phyloP scores from a whole-genome alignment of 306 rosid genomes.

The Prunus salicina region DNA sequence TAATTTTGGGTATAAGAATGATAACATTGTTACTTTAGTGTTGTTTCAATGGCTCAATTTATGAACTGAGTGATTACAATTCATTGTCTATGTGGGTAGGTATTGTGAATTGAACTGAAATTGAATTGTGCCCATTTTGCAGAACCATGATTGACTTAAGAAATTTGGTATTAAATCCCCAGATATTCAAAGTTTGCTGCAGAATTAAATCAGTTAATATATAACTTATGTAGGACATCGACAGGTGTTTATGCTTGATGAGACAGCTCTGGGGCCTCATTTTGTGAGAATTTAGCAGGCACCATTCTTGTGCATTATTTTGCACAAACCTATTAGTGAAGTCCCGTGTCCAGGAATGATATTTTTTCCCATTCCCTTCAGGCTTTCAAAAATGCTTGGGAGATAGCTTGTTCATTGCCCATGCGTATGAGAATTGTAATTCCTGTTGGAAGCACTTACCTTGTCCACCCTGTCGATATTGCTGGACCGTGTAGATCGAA shows the following conservation, averaged over 20 bases:
- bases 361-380: slow-evolving; percentile 18
- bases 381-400: slow-evolving; percentile 74
- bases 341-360: not conserved
- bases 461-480: slow-evolving; percentile 60
- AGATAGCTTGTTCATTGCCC: slow-evolving; percentile 56
- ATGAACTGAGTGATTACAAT: not conserved
- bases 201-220: not conserved
- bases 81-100: not conserved
- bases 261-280: not conserved
- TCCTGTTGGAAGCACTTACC: slow-evolving; percentile 52
- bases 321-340: not conserved
- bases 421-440: slow-evolving; percentile 34
- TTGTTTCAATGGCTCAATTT: not conserved
- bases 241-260: not conserved
- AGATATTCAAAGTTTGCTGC: not conserved
- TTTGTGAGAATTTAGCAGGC: not conserved
- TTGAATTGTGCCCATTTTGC: not conserved
- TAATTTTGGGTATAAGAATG: no score
- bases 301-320: not conserved
- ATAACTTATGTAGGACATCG: not conserved
- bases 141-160: not conserved
- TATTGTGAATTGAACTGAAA: not conserved
- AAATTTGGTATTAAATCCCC: not conserved
- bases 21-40: not conserved
- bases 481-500: slow-evolving; percentile 80